Conservation (phyloP, 2,329 filamentous ascomycete species). For the Hypoxylon sp. region DNA sequence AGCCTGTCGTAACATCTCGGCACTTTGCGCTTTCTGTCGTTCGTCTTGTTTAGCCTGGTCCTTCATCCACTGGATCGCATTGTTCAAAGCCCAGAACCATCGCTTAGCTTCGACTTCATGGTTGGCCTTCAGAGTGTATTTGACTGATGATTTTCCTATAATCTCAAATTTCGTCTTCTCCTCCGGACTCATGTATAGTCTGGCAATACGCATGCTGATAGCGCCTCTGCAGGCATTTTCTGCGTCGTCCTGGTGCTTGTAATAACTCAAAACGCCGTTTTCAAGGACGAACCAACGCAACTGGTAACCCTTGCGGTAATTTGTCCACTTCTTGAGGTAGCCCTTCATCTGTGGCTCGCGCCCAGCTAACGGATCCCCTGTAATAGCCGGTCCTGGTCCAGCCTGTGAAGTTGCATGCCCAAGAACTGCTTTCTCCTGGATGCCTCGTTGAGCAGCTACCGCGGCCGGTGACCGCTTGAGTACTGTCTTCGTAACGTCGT, state of each 20-base stretch:
- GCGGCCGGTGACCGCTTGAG: slow-evolving; percentile 95
- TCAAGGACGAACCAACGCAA: slow-evolving; percentile 97
- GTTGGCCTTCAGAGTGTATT: slow-evolving; percentile 97
- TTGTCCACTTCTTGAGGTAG: slow-evolving; percentile 99
- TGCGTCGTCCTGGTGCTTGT: slow-evolving; percentile 98
- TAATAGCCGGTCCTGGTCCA: slow-evolving; percentile 65
- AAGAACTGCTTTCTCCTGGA: slow-evolving; percentile 96
- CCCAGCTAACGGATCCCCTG: slow-evolving; percentile 75
- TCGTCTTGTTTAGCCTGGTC: slow-evolving; percentile 96
- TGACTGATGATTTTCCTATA: slow-evolving; percentile 97
- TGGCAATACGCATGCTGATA: slow-evolving; percentile 98
- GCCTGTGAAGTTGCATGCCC: slow-evolving; percentile 76
- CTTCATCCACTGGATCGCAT: slow-evolving; percentile 98
- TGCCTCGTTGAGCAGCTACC: slow-evolving; percentile 91
- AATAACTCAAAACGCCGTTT: slow-evolving; percentile 97
- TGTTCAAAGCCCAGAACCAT: slow-evolving; percentile 99
- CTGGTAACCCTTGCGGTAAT: slow-evolving; percentile 98
- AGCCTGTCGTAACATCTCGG: slow-evolving; percentile 82
- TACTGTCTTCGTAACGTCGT: slow-evolving; percentile 89
- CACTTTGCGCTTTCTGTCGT: slow-evolving; percentile 79
- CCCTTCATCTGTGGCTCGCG: slow-evolving; percentile 99
- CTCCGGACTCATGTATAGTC: slow-evolving; percentile 94
- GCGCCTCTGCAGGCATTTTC: slow-evolving; percentile 96
- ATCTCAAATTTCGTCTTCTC: slow-evolving; percentile 99
- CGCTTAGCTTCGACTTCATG: slow-evolving; percentile 98